Evolutionary conservation across 129 eudicot species (phyloP), one percentile per base, ranked within the genome.

Genomic region (Lonicera japonica): DNA sequence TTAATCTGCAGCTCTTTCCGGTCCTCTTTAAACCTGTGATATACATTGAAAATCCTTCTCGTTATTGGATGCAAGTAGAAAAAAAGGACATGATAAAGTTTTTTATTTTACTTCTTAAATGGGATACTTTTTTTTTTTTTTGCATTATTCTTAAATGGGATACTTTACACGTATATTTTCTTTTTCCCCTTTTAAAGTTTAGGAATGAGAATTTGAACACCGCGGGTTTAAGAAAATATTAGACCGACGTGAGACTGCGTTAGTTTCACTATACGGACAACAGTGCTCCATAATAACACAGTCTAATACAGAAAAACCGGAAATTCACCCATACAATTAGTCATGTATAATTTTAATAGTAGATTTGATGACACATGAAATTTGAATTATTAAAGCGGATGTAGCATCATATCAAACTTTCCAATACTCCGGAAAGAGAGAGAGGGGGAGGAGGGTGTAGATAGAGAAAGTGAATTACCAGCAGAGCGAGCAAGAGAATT

Each of bases 1-100:
- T 70, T 20, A 90, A 80, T 78, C 97, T 69, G 67, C 97, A 90
- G 63, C 95, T 90, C 69, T 90, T 90, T 56, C 97, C 98, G 0
- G 96, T 91, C 74, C 98, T 73, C 66, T 87, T 84, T 0, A 91
- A 47, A 9, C 96, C 96, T 91, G 88, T 56, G 36, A 29, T 50
- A 50, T 50, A 5, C 20, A 16, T 14, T 17, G 21, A 14, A 17
- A 45, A 8, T 45, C n/a, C n/a, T 45, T 12, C 3, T 45, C 6
- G 36, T 45, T 15, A 45, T 45, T 5, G n/a, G 2, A 11, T 50
- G 55, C 16, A 5, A 17, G 36, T 6, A 50, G 21, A 15, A 50
- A 50, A 50, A 50, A 11, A 14, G n/a, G n/a, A n/a, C n/a, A n/a
- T 50, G 55, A n/a, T 50, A 50, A 50, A 50, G 55, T 17, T 3